Evolutionary conservation across 2,329 filamentous ascomycete species (phyloP).

Genomic region (Hirsutella minnesotensis): DNA sequence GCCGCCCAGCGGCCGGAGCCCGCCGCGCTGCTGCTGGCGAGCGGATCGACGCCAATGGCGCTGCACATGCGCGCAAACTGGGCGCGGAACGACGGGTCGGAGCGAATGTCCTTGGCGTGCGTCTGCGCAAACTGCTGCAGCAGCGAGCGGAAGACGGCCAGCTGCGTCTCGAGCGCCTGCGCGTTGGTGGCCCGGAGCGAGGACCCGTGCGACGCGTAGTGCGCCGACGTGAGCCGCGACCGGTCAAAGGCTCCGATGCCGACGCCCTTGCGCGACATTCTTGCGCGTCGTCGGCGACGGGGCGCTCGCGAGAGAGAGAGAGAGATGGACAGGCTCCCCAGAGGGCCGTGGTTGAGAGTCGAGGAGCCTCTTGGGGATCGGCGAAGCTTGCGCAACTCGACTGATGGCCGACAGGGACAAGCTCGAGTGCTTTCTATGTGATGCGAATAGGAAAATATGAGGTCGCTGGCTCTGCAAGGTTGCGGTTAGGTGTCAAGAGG

Average conservation of each 20-base stretch:
- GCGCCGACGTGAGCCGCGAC: conserved; percentile 70
- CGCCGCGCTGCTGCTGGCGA: conserved; percentile 41
- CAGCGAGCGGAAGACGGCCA: conserved; percentile 89
- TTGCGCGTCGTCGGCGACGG: neutral
- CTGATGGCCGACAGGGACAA: no score
- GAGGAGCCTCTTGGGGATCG: no score
- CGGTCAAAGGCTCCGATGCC: conserved; percentile 86
- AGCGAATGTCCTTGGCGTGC: conserved; percentile 91
- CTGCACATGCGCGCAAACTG: conserved; percentile 98
- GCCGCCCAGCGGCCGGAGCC: conserved; percentile 70
- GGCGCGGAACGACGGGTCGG: conserved; percentile 85
- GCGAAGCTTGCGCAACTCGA: no score
- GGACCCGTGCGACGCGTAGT: conserved; percentile 83
- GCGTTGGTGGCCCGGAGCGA: conserved; percentile 77
- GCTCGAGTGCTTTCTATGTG: no score
- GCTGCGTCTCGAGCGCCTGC: conserved; percentile 78
- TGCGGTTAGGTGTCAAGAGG: no score
- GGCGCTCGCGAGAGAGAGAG: no score
- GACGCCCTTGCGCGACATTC: conserved; percentile 68
- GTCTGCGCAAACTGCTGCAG: conserved; percentile 92
- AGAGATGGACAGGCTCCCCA: no score
- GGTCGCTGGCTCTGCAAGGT: no score
- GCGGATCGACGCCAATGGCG: conserved; percentile 88
- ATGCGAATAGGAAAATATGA: no score
- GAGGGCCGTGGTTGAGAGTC: neutral